Evolutionary conservation across 139 green algal species (phyloP).

Genomic region (Dunaliella primolecta): DNA sequence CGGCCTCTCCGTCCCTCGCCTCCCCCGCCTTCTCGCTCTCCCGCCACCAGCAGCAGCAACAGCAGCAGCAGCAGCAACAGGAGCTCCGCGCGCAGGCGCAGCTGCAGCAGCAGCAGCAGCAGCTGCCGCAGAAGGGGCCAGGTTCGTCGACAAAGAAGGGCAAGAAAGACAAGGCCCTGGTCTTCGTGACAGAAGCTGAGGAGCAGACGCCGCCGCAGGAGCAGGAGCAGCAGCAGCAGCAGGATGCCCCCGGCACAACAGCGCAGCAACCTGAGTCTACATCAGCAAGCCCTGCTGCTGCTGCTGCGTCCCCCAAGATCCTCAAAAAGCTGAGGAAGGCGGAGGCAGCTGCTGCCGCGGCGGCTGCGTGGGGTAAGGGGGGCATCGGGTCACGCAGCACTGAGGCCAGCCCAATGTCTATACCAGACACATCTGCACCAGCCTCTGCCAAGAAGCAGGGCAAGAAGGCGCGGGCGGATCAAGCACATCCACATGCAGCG

Average conservation of each 20-base stretch:
- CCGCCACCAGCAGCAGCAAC: conserved; percentile 9
- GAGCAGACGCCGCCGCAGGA: conserved; percentile 3
- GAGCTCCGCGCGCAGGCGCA: not conserved
- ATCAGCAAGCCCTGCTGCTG: no score
- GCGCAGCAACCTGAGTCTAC: no score
- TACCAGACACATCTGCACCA: no score
- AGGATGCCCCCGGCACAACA: no score
- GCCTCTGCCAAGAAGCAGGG: not conserved
- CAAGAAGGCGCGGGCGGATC: not conserved
- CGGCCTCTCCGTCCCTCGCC: not conserved
- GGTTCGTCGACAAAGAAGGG: conserved; percentile 4
- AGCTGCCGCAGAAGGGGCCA: conserved; percentile 14
- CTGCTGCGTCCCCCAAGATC: not conserved
- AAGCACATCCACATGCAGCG: no score
- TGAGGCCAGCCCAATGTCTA: not conserved
- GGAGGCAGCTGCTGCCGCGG: not conserved
- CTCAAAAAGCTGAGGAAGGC: conserved; percentile 14
- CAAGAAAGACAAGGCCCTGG: not conserved
- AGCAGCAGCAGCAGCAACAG: conserved; percentile 7
- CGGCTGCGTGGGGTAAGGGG: not conserved
- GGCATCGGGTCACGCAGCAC: not conserved
- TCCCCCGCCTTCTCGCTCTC: not conserved
- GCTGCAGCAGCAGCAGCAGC: conserved; percentile 4
- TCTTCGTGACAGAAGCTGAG: not conserved
- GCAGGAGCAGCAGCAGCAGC: conserved; percentile 6